Conservation (phyloP, 129 eudicot genomes). For the Pittosporum tobira region DNA sequence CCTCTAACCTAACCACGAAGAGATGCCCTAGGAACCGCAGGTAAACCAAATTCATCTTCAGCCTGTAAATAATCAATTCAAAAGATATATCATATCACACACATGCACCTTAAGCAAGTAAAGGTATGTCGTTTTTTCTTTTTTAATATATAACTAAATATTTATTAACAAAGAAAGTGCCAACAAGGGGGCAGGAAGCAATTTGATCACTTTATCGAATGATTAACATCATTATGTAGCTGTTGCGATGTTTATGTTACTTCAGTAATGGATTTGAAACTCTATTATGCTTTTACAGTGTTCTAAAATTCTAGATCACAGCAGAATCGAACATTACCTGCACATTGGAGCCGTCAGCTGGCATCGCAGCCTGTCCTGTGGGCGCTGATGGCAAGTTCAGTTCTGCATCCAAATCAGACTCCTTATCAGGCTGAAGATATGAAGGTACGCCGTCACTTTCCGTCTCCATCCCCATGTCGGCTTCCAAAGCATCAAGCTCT, state of each 20-base stretch:
- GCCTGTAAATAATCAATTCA: constrained; percentile 40
- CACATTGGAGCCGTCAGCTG: constrained; percentile 52
- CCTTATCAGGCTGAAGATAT: constrained; percentile 87
- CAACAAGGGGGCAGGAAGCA: no score
- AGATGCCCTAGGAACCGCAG: constrained; percentile 81
- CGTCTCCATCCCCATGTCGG: constrained; percentile 85
- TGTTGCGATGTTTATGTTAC: no score
- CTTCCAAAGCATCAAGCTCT: constrained; percentile 97
- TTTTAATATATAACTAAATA: no score
- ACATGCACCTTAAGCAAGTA: no score
- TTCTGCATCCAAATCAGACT: constrained; percentile 58
- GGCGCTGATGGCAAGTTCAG: constrained; percentile 89
- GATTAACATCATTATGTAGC: no score
- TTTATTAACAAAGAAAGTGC: no score
- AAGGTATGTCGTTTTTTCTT: no score
- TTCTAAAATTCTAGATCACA: not conserved
- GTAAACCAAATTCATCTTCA: constrained; percentile 89
- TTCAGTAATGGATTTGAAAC: not conserved
- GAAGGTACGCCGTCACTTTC: constrained; percentile 91
- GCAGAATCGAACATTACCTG: constrained; percentile 32
- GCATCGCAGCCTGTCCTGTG: constrained; percentile 45
- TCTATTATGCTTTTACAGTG: no score
- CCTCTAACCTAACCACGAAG: constrained; percentile 68
- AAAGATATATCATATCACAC: not conserved
- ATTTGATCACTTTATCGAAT: no score